phyloP scores from a whole-genome alignment of 495 filamentous ascomycete species.

The Pseudevernia furfuracea region DNA sequence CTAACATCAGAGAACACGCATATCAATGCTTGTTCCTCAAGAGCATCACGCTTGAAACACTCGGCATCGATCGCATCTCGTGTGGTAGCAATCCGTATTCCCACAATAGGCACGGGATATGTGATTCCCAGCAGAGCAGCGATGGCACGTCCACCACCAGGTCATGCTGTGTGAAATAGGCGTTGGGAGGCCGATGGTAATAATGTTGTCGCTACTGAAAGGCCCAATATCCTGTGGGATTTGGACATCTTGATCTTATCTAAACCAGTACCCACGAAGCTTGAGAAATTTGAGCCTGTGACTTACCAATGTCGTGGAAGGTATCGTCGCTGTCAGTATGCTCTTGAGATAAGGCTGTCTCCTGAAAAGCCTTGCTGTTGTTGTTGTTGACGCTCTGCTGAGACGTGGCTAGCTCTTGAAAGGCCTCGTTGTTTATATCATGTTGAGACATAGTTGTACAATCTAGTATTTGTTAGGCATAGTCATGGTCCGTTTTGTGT shows the following conservation, averaged over 20 bases:
- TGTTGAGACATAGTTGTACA: no score
- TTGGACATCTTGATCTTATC: not conserved
- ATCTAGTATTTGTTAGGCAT: no score
- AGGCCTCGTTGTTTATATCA: no score
- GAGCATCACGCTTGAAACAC: no score
- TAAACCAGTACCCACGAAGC: not conserved
- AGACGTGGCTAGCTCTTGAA: no score
- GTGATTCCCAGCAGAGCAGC: not conserved
- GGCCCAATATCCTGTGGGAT: not conserved
- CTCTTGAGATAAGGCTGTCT: no score
- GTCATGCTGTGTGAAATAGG: not conserved
- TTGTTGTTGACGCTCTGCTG: no score
- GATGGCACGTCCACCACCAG: no score
- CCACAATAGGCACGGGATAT: no score
- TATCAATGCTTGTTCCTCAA: not conserved
- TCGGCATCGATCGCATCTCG: not conserved
- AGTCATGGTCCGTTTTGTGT: no score
- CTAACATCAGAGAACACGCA: not conserved
- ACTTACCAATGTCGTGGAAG: not conserved
- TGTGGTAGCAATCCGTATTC: not conserved
- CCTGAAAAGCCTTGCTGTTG: no score
- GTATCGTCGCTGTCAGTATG: not conserved
- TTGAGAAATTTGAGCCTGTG: not conserved
- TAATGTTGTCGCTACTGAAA: not conserved
- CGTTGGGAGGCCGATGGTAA: not conserved